phyloP scores from a whole-genome alignment of 2,329 filamentous ascomycete species.

The Talaromyces sp. region DNA sequence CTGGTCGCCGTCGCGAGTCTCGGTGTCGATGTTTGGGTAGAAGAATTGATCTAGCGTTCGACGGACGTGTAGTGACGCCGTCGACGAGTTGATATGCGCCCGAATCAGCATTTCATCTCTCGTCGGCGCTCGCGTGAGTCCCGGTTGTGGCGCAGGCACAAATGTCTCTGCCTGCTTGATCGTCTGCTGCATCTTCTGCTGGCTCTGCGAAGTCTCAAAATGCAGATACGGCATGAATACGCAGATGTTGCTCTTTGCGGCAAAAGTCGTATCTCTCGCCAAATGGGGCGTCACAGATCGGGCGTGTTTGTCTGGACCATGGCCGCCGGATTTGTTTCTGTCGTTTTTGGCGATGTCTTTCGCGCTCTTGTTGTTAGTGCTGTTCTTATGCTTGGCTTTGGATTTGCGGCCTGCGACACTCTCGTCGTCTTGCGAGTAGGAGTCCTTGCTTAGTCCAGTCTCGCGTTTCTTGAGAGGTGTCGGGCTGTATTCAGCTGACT shows the following conservation, averaged over 20 bases:
- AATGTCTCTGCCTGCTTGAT: conserved; percentile 41
- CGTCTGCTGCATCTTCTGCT: conserved; percentile 55
- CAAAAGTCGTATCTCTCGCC: background rate
- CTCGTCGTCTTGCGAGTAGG: conserved; percentile 27
- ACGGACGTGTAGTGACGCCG: conserved; percentile 50
- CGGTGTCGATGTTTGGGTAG: conserved; percentile 59
- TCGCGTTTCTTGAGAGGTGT: conserved; percentile 29
- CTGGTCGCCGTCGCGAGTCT: conserved; percentile 58
- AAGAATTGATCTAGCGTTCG: conserved; percentile 64
- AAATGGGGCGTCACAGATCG: conserved; percentile 13
- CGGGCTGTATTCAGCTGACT: conserved; percentile 10
- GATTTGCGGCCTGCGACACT: conserved; percentile 28
- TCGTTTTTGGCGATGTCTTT: conserved; percentile 25
- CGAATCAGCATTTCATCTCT: conserved; percentile 37
- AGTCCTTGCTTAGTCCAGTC: conserved; percentile 28
- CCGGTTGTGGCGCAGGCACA: conserved; percentile 20
- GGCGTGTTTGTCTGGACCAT: conserved; percentile 12
- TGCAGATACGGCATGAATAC: conserved; percentile 63
- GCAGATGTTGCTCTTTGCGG: conserved; percentile 27
- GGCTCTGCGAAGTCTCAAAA: conserved; percentile 57
- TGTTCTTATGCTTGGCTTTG: conserved; percentile 31
- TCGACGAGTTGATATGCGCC: conserved; percentile 36
- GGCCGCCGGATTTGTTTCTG: conserved; percentile 29
- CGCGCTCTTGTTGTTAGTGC: conserved; percentile 27
- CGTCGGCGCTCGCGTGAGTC: conserved; percentile 30